These are phyloP conservation scores for Globisporangium recalcitrans DNA, from an alignment of 352 stramenopile genomes.

Conservation along the genomic window DNA sequence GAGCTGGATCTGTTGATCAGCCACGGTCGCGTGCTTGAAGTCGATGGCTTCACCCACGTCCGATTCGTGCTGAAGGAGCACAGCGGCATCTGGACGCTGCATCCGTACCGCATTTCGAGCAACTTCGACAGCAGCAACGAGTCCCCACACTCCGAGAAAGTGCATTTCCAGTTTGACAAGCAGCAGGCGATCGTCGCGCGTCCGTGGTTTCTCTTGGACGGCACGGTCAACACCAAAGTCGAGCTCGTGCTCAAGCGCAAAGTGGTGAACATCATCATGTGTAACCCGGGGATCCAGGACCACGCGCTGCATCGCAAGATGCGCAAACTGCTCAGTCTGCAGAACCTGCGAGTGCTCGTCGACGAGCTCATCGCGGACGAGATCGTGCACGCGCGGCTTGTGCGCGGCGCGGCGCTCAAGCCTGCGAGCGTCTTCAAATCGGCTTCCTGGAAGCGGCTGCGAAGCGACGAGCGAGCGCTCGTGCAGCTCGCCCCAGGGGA, in stretches of 20 bases:
- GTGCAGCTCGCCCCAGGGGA: conserved; percentile 32
- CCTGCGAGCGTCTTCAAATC: conserved; percentile 27
- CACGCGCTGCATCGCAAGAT: conserved; percentile 56
- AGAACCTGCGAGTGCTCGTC: conserved; percentile 61
- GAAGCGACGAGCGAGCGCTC: conserved; percentile 14
- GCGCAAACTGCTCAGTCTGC: conserved; percentile 62
- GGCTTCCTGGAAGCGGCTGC: not conserved
- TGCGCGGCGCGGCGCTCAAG: conserved; percentile 17
- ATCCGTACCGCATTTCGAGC: conserved; percentile 48
- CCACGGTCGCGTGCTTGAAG: conserved; percentile 41
- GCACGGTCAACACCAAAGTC: conserved; percentile 47
- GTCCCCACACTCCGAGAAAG: conserved; percentile 37
- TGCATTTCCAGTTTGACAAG: conserved; percentile 73
- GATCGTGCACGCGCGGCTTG: conserved; percentile 51
- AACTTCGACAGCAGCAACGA: conserved; percentile 10
- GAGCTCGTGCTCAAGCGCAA: conserved; percentile 65
- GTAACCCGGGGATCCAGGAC: conserved; percentile 62
- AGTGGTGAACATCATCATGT: conserved; percentile 80
- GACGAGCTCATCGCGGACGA: conserved; percentile 61
- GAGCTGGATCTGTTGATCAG: conserved; percentile 34
- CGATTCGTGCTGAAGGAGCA: conserved; percentile 49
- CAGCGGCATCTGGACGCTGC: conserved; percentile 52
- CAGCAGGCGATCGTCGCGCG: conserved; percentile 43
- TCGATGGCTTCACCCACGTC: conserved; percentile 51
- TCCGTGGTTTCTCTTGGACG: conserved; percentile 76